A percentile compares a stretch with the other conserved stretches of the same genome.
Conservation (phyloP, 768 basidiomycete species). For the Termitomyces sp. region DNA sequence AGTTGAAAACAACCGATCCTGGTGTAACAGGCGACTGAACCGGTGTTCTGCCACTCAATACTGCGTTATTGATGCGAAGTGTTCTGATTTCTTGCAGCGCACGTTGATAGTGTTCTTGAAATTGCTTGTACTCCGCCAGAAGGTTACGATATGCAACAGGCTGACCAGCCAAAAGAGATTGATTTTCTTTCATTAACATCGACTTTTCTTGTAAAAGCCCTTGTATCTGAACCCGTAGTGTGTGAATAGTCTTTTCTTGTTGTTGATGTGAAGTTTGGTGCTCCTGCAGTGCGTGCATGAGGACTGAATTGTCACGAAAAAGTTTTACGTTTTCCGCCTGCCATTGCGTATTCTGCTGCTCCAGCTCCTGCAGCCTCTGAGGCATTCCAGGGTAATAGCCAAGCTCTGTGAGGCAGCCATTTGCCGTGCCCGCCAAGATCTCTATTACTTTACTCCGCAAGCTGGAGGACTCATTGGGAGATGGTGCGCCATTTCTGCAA, state of each 20-base stretch:
- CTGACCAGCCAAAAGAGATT: constrained; percentile 11
- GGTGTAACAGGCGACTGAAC: constrained; percentile 1
- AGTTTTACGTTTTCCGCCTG: constrained; percentile 35
- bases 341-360: constrained; percentile 27
- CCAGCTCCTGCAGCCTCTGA: constrained; percentile 32
- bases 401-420: constrained; percentile 43
- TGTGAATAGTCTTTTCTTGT: constrained; percentile 16
- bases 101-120: constrained; percentile 11
- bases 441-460: constrained; percentile 37
- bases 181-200: constrained; percentile 14
- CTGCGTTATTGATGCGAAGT: constrained; percentile 13
- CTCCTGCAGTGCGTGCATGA: constrained; percentile 20
- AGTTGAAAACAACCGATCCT: not conserved
- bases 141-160: constrained; percentile 15
- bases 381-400: constrained; percentile 43
- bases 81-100: constrained; percentile 18
- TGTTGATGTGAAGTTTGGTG: constrained; percentile 19
- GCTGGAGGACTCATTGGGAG: constrained; percentile 7
- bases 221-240: constrained; percentile 21
- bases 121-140: constrained; percentile 14
- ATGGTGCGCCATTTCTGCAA: constrained; percentile 1
- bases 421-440: constrained; percentile 40
- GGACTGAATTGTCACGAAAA: constrained; percentile 35
- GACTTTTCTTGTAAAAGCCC: constrained; percentile 17
- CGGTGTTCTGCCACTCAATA: not conserved